Evolutionary conservation across 805 yeast genomes (phyloP).

Genomic region (Starmerella vaccinii): DNA sequence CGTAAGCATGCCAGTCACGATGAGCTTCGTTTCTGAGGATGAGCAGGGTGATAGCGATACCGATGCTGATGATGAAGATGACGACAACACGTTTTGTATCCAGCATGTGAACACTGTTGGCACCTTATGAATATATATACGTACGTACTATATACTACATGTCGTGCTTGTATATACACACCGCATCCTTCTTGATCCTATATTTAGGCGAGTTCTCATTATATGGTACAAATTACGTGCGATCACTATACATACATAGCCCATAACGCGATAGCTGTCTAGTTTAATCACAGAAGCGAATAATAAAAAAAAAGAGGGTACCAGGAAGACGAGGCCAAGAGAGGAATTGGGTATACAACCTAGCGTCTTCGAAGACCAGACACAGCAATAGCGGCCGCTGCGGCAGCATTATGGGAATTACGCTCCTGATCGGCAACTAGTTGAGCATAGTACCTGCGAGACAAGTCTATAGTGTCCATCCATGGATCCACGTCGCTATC

Average conservation of each 20-base stretch:
- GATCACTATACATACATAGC: neutral
- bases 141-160: too few species aligned
- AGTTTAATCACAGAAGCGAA: neutral
- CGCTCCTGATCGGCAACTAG: constrained; percentile 26
- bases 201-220: too few species aligned
- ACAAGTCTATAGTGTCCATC: constrained; percentile 29
- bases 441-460: constrained; percentile 29
- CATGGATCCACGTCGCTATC: constrained; percentile 27
- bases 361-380: constrained; percentile 13
- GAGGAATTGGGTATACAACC: neutral
- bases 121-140: too few species aligned
- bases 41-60: neutral
- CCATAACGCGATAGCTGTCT: neutral
- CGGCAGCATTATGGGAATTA: constrained; percentile 29
- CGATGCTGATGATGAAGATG: constrained; percentile 2
- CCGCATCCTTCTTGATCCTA: too few species aligned
- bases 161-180: too few species aligned
- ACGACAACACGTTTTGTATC: neutral
- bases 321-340: too few species aligned
- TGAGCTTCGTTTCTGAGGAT: too few species aligned
- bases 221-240: neutral
- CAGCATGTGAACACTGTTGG: neutral
- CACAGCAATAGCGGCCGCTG: constrained; percentile 32
- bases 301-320: neutral
- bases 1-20: neutral